A percentile compares a stretch with the other conserved stretches of the same genome.
These are phyloP conservation scores for Colletotrichum sp. DNA, from an alignment of 2,329 filamentous ascomycete species.

Conservation along the genomic window DNA sequence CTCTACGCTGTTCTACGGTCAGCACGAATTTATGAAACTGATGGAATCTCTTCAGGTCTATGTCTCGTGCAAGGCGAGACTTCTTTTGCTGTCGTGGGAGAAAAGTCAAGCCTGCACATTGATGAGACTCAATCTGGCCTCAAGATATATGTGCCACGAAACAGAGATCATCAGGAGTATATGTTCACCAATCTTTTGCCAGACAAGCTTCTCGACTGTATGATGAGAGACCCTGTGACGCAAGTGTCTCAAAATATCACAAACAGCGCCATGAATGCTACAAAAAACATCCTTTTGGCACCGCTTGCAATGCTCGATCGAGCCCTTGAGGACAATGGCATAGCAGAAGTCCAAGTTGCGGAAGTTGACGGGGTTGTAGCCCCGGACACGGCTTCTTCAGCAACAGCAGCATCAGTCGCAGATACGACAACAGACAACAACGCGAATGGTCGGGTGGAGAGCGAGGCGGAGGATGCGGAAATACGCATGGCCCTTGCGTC, in stretches of 20 bases:
- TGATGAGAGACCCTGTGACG: slow-evolving; percentile 34
- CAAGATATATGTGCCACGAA: slow-evolving; percentile 35
- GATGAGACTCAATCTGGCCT: slow-evolving; percentile 25
- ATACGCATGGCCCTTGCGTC: too few relatives aligned
- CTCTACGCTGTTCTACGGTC: not conserved
- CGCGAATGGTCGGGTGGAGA: too few relatives aligned
- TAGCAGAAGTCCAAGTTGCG: not conserved
- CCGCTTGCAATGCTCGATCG: not conserved
- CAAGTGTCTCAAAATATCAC: not conserved
- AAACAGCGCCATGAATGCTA: not conserved
- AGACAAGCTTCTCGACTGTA: slow-evolving; percentile 32
- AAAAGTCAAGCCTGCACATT: slow-evolving; percentile 31
- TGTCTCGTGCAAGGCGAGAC: slow-evolving; percentile 30
- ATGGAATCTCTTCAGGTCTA: slow-evolving; percentile 31
- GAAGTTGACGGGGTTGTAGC: not conserved
- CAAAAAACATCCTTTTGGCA: not conserved
- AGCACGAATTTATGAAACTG: slow-evolving; percentile 31
- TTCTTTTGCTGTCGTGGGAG: not conserved
- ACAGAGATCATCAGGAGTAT: slow-evolving; percentile 28
- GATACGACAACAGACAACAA: too few relatives aligned
- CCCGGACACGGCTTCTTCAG: not conserved
- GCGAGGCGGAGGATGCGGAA: too few relatives aligned
- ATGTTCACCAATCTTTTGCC: slow-evolving; percentile 33
- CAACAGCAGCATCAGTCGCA: too few relatives aligned
- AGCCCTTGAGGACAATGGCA: not conserved